phyloP scores from a whole-genome alignment of 176 grass and related monocot genomes.

The Saccharum spontaneum region DNA sequence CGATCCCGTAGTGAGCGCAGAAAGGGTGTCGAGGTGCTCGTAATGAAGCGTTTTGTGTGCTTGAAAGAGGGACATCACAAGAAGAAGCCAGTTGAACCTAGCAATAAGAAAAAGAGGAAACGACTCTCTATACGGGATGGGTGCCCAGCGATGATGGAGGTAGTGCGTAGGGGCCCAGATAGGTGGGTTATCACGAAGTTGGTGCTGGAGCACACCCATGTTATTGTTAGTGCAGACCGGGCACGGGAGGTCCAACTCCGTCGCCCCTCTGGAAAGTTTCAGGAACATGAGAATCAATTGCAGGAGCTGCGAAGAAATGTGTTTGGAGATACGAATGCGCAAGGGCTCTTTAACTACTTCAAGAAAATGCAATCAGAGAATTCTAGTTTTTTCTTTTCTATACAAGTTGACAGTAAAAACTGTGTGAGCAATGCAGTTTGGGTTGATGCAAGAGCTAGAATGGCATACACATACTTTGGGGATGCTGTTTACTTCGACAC shows the following conservation, averaged over 20 bases:
- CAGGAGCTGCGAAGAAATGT: constrained; percentile 60
- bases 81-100: constrained; percentile 56
- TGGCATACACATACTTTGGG: constrained; percentile 79
- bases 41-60: constrained; percentile 98
- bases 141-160: constrained; percentile 97
- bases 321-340: constrained; percentile 73
- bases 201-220: constrained; percentile 84
- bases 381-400: constrained; percentile 73
- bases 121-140: constrained; percentile 88
- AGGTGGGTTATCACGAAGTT: constrained; percentile 81
- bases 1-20: constrained; percentile 76
- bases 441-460: constrained; percentile 88
- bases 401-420: constrained; percentile 74
- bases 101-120: constrained; percentile 77
- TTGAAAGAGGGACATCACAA: constrained; percentile 98
- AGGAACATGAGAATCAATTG: constrained; percentile 69
- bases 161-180: constrained; percentile 60
- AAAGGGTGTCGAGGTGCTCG: constrained; percentile 76
- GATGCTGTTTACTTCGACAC: constrained; percentile 92
- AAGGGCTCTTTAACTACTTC: constrained; percentile 66
- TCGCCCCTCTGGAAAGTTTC: constrained; percentile 56
- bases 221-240: constrained; percentile 72
- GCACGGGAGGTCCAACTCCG: constrained; percentile 67
- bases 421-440: constrained; percentile 79
- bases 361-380: constrained; percentile 76